These are phyloP conservation scores for Lotmaria passim DNA, from an alignment of 208 protist genomes.

Conservation along the genomic window DNA sequence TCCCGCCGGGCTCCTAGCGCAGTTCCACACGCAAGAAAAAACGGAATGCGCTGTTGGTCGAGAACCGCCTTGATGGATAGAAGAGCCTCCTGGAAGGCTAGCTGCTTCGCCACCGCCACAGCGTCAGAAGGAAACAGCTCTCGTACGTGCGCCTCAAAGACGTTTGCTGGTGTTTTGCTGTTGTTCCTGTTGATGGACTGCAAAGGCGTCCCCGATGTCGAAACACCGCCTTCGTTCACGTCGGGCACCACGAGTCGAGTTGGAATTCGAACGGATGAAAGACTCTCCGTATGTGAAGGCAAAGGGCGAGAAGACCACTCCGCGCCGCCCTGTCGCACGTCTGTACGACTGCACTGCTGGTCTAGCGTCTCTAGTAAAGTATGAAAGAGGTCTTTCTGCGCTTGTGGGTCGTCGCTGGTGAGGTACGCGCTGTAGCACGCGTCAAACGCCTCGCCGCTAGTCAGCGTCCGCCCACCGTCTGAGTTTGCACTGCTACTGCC, in stretches of 20 bases:
- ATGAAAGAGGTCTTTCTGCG: slow-evolving; percentile 3
- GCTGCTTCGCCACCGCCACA: slow-evolving; percentile 45
- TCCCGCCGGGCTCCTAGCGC: slow-evolving; percentile 83
- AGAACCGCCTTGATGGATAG: slow-evolving; percentile 55
- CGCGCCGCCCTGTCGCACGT: background rate
- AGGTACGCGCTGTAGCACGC: slow-evolving; percentile 21
- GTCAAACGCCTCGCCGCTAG: background rate
- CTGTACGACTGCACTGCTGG: slow-evolving; percentile 3
- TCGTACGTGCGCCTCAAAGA: slow-evolving; percentile 26
- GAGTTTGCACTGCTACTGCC: background rate
- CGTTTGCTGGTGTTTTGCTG: background rate
- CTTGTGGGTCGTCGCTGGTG: slow-evolving; percentile 1
- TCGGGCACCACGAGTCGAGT: background rate
- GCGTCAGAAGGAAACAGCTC: background rate
- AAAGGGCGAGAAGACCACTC: no score
- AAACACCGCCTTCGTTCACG: background rate
- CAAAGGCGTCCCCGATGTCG: no score
- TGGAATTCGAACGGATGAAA: slow-evolving; percentile 16
- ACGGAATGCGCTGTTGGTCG: slow-evolving; percentile 30
- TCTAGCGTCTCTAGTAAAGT: slow-evolving; percentile 18
- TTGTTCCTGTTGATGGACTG: background rate
- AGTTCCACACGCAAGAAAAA: slow-evolving; percentile 88
- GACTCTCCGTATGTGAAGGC: background rate
- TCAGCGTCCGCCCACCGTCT: background rate
- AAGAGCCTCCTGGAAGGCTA: slow-evolving; percentile 67